Conservation (phyloP, 116 monocot genomes). For the Cymodocea nodosa region DNA sequence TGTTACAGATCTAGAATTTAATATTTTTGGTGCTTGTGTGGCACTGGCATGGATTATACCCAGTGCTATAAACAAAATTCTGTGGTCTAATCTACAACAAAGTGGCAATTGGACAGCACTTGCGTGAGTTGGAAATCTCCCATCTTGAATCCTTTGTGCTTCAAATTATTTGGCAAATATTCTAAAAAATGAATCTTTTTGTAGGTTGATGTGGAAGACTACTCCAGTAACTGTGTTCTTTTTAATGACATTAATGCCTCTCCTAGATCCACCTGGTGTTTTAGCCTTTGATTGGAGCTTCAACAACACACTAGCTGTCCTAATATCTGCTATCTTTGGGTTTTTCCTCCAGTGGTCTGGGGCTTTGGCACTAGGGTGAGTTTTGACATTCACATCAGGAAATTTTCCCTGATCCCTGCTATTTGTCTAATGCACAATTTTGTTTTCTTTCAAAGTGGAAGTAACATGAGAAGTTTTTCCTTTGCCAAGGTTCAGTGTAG, state of each 20-base stretch:
- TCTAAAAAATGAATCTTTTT: neutral
- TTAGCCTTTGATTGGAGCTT: slow-evolving; percentile 60
- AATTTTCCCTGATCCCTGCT: neutral
- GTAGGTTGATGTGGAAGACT: slow-evolving; percentile 95
- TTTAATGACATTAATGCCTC: slow-evolving; percentile 78
- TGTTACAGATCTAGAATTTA: slow-evolving; percentile 83
- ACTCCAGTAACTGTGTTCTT: slow-evolving; percentile 80
- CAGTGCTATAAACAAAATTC: slow-evolving; percentile 84
- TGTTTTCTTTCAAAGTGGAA: too few species aligned
- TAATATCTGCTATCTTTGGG: slow-evolving; percentile 75
- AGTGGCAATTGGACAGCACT: slow-evolving; percentile 90
- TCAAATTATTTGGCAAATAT: neutral
- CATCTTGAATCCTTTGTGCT: neutral
- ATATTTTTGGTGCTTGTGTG: slow-evolving; percentile 84
- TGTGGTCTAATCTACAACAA: slow-evolving; percentile 90
- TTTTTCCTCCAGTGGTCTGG: slow-evolving; percentile 95
- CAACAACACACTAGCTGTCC: slow-evolving; percentile 38
- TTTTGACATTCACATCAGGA: neutral
- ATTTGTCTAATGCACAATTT: too few species aligned
- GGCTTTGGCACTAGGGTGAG: slow-evolving; percentile 91
- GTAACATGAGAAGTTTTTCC: too few species aligned
- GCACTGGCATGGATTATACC: slow-evolving; percentile 87
- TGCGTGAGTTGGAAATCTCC: slow-evolving; percentile 38
- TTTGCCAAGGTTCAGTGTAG: too few species aligned
- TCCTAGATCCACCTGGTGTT: slow-evolving; percentile 76